Base-by-base conservation (phyloP, 805 yeast genomes). In the Grigorovia yakushimaensis region DNA sequence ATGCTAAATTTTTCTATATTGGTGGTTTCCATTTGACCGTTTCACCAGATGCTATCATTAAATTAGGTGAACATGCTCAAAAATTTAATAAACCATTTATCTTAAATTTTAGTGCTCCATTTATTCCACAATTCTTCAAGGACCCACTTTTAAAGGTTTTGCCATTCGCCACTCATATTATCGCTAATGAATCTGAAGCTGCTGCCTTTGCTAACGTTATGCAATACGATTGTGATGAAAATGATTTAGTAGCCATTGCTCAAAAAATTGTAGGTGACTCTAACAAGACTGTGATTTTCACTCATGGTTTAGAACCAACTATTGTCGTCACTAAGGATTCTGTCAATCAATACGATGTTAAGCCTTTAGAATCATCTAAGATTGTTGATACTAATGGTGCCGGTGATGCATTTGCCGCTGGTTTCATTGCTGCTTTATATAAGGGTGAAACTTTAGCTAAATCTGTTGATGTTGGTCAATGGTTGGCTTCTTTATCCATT, bases 1-100 rank as follows among this genome's bases (percentile, higher is more conserved):
- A 72, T 44, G 98, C 91, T 51, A 74, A 81, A 66, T 76, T 73
- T 60, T 93, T 72, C 76, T 93, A 93, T 78, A 84, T 93, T 64
- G 98, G 98, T 61, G 99, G 99, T n/a, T 93, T 82, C 87, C 99
- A 93, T 70, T 77, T 93, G 71, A 93, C 99, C 49, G 99, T 93
- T 49, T 86, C 95, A 55, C 96, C 96, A 55, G 95, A 83, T 50
- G 97, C 98, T 48, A 93, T 93, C 62, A 74, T 77, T 57, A 80
- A 82, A 50, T 76, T 93, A 59, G 98, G 96, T 57, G 77, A 88
- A 70, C 96, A 93, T 65, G 97, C 98, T 54, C 84, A 93, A 52
- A 84, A 73, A 51, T 76, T 71, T 61, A 80, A 83, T 76, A 87
- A 87, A 73, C 74, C 79, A 50, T 84, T 88, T 61, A 74, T 81